Evolutionary conservation across 805 yeast species (phyloP).

Genomic region (Pichia eremophila): DNA sequence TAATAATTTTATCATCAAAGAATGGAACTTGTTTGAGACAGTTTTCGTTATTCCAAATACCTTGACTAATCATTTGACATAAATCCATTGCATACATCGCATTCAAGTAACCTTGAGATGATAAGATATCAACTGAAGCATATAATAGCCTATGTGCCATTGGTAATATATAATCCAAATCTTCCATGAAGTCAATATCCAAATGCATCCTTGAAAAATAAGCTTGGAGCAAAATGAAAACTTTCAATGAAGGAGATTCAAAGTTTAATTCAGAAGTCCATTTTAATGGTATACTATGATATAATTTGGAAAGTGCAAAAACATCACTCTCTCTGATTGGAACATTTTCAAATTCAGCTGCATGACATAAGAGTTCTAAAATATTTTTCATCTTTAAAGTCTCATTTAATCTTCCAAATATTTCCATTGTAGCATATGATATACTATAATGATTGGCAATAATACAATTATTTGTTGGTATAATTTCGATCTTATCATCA

Average conservation of each 20-base stretch:
- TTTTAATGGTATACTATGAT: slow-evolving; percentile 57
- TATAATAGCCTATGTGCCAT: slow-evolving; percentile 43
- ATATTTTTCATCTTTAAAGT: slow-evolving; percentile 52
- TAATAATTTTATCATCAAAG: slow-evolving; percentile 40
- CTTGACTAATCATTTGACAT: slow-evolving; percentile 82
- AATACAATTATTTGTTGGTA: slow-evolving; percentile 61
- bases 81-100: slow-evolving; percentile 80
- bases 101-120: slow-evolving; percentile 71
- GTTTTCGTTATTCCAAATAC: slow-evolving; percentile 71
- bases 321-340: slow-evolving; percentile 59
- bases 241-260: slow-evolving; percentile 54
- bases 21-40: slow-evolving; percentile 78
- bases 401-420: slow-evolving; percentile 43
- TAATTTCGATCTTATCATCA: slow-evolving; percentile 34
- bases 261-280: slow-evolving; percentile 24
- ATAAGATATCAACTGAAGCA: slow-evolving; percentile 65
- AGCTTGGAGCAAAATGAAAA: slow-evolving; percentile 70
- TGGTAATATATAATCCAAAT: slow-evolving; percentile 44
- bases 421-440: slow-evolving; percentile 57
- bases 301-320: slow-evolving; percentile 35
- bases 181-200: slow-evolving; percentile 52
- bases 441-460: slow-evolving; percentile 68
- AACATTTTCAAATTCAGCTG: slow-evolving; percentile 61
- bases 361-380: slow-evolving; percentile 54
- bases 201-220: slow-evolving; percentile 61